Percentiles rank a stretch among this genome's conserved stretches.
phyloP scores from a whole-genome alignment of 345 rosid genomes.

The Citrus inodora region DNA sequence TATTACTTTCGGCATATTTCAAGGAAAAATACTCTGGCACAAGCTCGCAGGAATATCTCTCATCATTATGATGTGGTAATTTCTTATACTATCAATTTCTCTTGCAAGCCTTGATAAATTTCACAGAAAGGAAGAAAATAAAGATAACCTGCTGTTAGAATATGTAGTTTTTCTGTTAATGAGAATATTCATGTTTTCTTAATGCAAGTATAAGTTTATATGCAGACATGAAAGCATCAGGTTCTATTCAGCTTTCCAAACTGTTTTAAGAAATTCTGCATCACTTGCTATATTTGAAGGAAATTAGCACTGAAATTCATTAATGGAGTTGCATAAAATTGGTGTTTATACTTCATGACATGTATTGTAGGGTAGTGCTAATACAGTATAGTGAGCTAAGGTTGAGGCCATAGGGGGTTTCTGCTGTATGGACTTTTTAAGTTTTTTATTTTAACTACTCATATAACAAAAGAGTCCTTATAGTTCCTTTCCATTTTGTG shows the following conservation, averaged over 20 bases:
- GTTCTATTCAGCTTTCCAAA: too few relatives aligned
- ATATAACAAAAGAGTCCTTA: background rate
- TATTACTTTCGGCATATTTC: constrained; percentile 68
- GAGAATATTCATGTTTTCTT: background rate
- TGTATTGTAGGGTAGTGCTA: too few relatives aligned
- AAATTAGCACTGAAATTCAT: too few relatives aligned
- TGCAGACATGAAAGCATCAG: too few relatives aligned
- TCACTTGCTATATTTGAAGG: too few relatives aligned
- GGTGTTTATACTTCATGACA: too few relatives aligned
- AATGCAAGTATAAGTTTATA: background rate
- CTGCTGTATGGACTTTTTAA: background rate
- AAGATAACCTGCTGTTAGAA: background rate
- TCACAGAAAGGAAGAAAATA: too few relatives aligned
- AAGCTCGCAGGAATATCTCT: constrained; percentile 94
- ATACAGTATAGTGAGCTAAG: too few relatives aligned
- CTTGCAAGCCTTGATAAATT: background rate
- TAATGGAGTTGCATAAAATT: too few relatives aligned
- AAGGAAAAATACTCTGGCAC: constrained; percentile 75
- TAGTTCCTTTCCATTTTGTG: background rate
- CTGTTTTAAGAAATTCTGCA: too few relatives aligned
- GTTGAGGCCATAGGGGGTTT: too few relatives aligned
- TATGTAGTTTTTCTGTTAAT: background rate
- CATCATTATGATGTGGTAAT: constrained; percentile 88
- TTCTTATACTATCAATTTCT: background rate
- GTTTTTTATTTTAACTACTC: too few relatives aligned